Evolutionary conservation across 257 asterid species (phyloP), one percentile per base, ranked within the genome.

Genomic region (Solanum pinnatisectum): DNA sequence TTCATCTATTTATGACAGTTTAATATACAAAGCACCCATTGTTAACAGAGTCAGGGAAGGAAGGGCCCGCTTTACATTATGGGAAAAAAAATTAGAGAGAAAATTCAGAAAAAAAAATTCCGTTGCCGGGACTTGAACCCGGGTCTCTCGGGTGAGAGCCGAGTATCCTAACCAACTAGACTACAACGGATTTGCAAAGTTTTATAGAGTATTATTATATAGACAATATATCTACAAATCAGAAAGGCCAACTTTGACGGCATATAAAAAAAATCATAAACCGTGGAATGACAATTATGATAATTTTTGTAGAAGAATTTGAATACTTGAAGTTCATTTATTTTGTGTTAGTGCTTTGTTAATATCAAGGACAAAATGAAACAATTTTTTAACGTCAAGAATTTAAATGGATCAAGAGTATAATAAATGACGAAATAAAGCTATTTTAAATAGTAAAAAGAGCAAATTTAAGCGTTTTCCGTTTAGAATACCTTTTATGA

Each of bases 101-200:
- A 10, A 20, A 35, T 73, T 73, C 0, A 20, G n/a, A 37, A 76
- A 76, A 5, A 12, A 0, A 0, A 10, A 10, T 82, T 82, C 44
- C 32, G 70, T 95, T 95, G 96, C 98, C 96, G 96, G 98, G 96
- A 94, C 93, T 93, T 76, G 96, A 94, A 96, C 98, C 95, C 98
- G 94, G 98, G 97, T 94, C 97, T 93, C 96, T 93, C 94, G 96
- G 99, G 98, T 95, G 98, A 95, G 98, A 95, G 97, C 96, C 97
- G 95, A 95, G 96, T 94, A 95, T 95, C 98, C 98, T 95, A 56
- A 95, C 98, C 98, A 96, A 37, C 98, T 95, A 96, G 98, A 96
- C 98, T 94, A 96, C 98, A 94, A 96, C 95, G 98, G 96, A 94
- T 2, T 3, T 12, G 7, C 1, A 6, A 3, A 0, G 10, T 2